A percentile compares a stretch with the other conserved stretches of the same genome.
phyloP scores from a whole-genome alignment of 2,329 filamentous ascomycete species.

The Pseudogymnoascus sp. region DNA sequence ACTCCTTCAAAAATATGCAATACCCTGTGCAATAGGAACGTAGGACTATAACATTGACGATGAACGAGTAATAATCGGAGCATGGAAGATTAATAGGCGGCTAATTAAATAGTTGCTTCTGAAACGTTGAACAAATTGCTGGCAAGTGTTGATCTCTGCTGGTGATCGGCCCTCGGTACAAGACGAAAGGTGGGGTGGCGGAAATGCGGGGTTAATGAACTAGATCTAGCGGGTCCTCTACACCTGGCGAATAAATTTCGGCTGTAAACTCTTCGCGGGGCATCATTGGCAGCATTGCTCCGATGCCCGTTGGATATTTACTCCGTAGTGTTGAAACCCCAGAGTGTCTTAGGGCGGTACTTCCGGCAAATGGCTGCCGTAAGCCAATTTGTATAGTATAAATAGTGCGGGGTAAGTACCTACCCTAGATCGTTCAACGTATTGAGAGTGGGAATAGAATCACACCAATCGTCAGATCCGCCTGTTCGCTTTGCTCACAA shows the following conservation, averaged over 20 bases:
- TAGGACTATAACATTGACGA: not conserved
- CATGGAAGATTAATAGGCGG: not conserved
- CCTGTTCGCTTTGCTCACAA: too few relatives aligned
- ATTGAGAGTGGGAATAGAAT: too few relatives aligned
- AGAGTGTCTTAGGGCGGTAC: too few relatives aligned
- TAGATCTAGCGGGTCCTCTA: too few relatives aligned
- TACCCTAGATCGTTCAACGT: too few relatives aligned
- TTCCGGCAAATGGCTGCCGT: too few relatives aligned
- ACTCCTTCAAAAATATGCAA: not conserved
- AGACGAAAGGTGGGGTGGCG: not conserved
- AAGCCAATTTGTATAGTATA: too few relatives aligned
- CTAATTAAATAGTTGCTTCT: not conserved
- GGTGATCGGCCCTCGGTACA: not conserved
- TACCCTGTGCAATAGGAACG: too few relatives aligned
- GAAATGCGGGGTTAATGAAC: not conserved
- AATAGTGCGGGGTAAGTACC: too few relatives aligned
- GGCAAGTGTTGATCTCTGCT: not conserved
- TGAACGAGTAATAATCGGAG: not conserved
- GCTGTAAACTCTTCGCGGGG: not conserved
- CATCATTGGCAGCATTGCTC: not conserved
- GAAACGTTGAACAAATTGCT: not conserved
- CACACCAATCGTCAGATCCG: too few relatives aligned
- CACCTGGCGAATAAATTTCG: too few relatives aligned
- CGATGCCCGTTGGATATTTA: not conserved
- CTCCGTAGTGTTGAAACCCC: not conserved